Conservation (phyloP, 2,329 filamentous ascomycete genomes). For the Paramyrothecium roridum region DNA sequence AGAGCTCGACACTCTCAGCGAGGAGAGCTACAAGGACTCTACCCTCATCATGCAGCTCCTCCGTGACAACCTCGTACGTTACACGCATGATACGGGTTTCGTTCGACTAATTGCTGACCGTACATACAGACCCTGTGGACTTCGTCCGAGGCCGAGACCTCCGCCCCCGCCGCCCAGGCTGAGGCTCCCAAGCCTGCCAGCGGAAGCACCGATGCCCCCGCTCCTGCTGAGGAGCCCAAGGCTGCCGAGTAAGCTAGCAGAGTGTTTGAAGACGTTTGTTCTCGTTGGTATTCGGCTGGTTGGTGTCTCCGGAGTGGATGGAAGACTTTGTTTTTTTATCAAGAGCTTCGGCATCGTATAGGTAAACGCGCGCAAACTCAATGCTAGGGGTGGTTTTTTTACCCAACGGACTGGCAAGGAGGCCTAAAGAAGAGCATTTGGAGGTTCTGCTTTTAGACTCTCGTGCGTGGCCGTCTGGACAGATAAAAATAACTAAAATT, state of each 20-base stretch:
- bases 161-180: constrained; percentile 50
- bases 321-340: constrained; percentile 53
- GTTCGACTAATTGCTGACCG: constrained; percentile 22
- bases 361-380: constrained; percentile 39
- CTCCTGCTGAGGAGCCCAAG: constrained; percentile 66
- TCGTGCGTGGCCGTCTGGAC: constrained; percentile 55
- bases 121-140: constrained; percentile 87
- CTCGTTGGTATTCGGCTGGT: constrained; percentile 43
- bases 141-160: constrained; percentile 91
- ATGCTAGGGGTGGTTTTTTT: constrained; percentile 29
- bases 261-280: constrained; percentile 18
- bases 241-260: constrained; percentile 49
- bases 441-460: constrained; percentile 54
- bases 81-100: not conserved
- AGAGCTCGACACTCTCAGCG: constrained; percentile 95
- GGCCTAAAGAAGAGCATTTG: constrained; percentile 43
- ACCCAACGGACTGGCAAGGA: constrained; percentile 34
- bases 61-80: constrained; percentile 85
- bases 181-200: constrained; percentile 46
- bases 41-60: constrained; percentile 99
- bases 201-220: constrained; percentile 54
- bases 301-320: constrained; percentile 64
- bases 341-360: constrained; percentile 46
- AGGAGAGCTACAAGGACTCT: constrained; percentile 99
- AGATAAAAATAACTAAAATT: constrained; percentile 51